phyloP scores from a whole-genome alignment of 2,329 filamentous ascomycete species.

The Sphaerulina populicola region DNA sequence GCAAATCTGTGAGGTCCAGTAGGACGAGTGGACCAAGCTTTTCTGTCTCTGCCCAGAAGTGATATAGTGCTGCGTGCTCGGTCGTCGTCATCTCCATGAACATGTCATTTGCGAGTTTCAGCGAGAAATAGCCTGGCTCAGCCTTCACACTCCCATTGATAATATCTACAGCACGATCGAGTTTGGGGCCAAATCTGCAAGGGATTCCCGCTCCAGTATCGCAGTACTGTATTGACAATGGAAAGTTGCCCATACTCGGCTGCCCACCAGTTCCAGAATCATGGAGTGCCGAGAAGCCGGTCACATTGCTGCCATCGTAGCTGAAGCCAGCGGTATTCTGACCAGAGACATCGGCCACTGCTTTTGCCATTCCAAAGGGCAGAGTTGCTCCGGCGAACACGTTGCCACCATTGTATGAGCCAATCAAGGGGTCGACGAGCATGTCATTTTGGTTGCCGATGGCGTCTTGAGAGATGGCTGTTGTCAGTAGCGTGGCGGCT shows the following conservation, averaged over 20 bases:
- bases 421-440: constrained; percentile 38
- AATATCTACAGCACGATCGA: constrained; percentile 43
- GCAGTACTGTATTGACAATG: constrained; percentile 22
- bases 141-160: constrained; percentile 45
- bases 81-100: constrained; percentile 53
- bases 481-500: not conserved
- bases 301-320: constrained; percentile 38
- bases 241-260: constrained; percentile 21
- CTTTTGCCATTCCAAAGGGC: constrained; percentile 41
- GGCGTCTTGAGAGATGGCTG: not conserved
- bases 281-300: constrained; percentile 42
- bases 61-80: constrained; percentile 51
- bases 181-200: constrained; percentile 46
- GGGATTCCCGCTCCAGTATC: not conserved
- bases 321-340: constrained; percentile 52
- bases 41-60: constrained; percentile 42
- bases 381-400: constrained; percentile 36
- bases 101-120: constrained; percentile 49
- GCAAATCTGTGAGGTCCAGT: constrained; percentile 52
- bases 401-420: constrained; percentile 35
- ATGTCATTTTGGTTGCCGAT: constrained; percentile 14
- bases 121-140: constrained; percentile 51
- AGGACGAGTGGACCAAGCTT: constrained; percentile 46
- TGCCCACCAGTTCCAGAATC: constrained; percentile 43
- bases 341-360: constrained; percentile 39